Evolutionary conservation across 495 filamentous ascomycete genomes (phyloP), one percentile per base, ranked within the genome.

Genomic region (Neurospora pannonica): DNA sequence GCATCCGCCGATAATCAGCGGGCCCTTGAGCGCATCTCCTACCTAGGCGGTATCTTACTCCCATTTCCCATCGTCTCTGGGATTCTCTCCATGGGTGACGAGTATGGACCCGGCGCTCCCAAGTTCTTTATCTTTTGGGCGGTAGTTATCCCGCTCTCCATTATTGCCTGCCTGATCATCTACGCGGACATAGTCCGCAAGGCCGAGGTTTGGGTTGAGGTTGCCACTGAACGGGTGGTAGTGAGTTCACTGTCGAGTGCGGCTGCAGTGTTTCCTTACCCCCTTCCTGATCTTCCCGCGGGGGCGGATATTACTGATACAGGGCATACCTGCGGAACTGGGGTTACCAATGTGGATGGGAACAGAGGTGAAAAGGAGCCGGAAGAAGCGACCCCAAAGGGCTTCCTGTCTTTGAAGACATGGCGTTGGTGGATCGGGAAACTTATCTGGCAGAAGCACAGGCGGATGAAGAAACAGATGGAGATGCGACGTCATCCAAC

Each of bases 181-280:
- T 85, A 85, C 74, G 83, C 83, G 36, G 84, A 85, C 73, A 81
- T 79, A 17, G 80, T 84, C 54, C 79, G 84, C 74, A 84, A 81
- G 78, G 78, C 77, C 21, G 83, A 85, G 76, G 84, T 85, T 7
- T 85, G 84, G 84, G 81, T 85, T 21, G 84, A 85, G 76, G 80
- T 84, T 8, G 74, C 76, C 5, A 38, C 81, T 5, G 77, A 80
- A 24, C 62, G 38, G 2, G 77, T 78, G 17, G 74, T 74, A 38
- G 54, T 62, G 28, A 62, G 54, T 9, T 62, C 54, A 62, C 54
- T 62, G 13, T 62, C 54, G 13, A 62, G 54, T 62, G 54, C 54
- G 54, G 54, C 54, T 62, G 54, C 24, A 34, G 54, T 62, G 6
- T 62, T 62, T 62, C 54, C 54, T 62, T 62, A 62, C 28, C 54